Base-by-base conservation (phyloP, 768 basidiomycete species). In the Trametes villosa region DNA sequence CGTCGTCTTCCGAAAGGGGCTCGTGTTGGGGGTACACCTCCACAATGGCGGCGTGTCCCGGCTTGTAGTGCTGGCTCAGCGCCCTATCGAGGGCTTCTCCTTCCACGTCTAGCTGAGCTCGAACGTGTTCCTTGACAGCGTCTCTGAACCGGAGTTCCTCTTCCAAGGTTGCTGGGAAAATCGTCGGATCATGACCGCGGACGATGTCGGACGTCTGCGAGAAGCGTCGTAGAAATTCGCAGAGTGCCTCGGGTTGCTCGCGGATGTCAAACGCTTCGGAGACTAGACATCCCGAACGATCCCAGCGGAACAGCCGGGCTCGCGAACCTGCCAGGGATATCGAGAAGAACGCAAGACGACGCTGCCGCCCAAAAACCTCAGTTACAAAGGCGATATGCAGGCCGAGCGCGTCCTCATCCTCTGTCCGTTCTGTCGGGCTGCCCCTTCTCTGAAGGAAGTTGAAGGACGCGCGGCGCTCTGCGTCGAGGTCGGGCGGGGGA, bases 251-350 rank as follows among this genome's bases (percentile, higher is more conserved):
- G 9, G 66, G 63, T 0, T 71, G 22, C 9, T 62, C 18, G 4
- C 53, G 49, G 27, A 69, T 69, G 49, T 72, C 60, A 65, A 78
- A 75, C 0, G 51, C n/a, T 24, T 60, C 53, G 0, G 75, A 65
- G 4, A 75, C 74, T 18, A 77, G 59, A 1, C 64, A 68, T 3
- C 74, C 77, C 3, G 73, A 60, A 7, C 76, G 68, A 51, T 78
- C 77, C 61, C 69, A 67, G 8, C 70, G 68, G 22, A 79, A 65
- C 34, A 78, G 53, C 2, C 75, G 70, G 5, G 64, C 73, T 17
- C 51, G 54, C 0, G 65, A 58, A 33, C 70, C 68, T 18, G 42
- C 63, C 26, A 78, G 60, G 38, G 63, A 67, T 29, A 76, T 42
- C 0, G 71, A 64, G 64, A 76, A 76, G 3, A 61, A 47, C 36